These are phyloP conservation scores for Eutypella sp. DNA, from an alignment of 2,329 filamentous ascomycete genomes.

Conservation along the genomic window DNA sequence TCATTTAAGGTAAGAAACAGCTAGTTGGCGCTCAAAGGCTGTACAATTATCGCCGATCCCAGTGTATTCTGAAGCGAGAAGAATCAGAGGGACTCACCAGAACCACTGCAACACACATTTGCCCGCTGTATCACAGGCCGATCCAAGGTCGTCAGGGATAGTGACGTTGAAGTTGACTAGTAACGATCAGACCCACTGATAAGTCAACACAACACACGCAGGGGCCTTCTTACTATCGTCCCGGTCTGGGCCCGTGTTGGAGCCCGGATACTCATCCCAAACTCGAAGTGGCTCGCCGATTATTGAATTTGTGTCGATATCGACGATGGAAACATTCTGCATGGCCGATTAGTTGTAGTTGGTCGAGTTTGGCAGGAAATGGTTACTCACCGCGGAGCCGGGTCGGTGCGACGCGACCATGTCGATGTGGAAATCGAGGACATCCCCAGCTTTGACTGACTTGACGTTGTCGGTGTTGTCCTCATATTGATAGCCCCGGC, in stretches of 20 bases:
- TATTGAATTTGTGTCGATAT: conserved; percentile 39
- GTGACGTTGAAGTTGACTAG: conserved; percentile 47
- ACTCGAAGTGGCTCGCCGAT: conserved; percentile 43
- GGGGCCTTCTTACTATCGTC: conserved; percentile 37
- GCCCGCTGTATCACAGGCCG: conserved; percentile 44
- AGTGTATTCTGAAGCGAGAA: neutral
- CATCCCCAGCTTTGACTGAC: conserved; percentile 27
- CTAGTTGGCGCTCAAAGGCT: too few species aligned
- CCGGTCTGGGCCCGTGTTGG: conserved; percentile 14
- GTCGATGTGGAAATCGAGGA: conserved; percentile 32
- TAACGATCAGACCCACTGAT: conserved; percentile 23
- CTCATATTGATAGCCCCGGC: conserved; percentile 27
- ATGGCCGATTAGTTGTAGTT: conserved; percentile 3
- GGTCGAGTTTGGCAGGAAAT: neutral
- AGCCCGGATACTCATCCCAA: conserved; percentile 31
- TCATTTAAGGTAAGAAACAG: too few species aligned
- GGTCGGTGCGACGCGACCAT: conserved; percentile 34
- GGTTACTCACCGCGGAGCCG: conserved; percentile 21
- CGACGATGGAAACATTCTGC: conserved; percentile 45
- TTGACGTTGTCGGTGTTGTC: conserved; percentile 25
- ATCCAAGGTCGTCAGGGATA: conserved; percentile 42
- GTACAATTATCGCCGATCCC: too few species aligned
- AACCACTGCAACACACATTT: conserved; percentile 52
- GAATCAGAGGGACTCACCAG: conserved; percentile 35
- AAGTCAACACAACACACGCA: conserved; percentile 32